Percentiles rank a stretch among this genome's conserved stretches.
Conservation (phyloP, 2,329 filamentous ascomycete species). For the Dryadomyces sulphureus region DNA sequence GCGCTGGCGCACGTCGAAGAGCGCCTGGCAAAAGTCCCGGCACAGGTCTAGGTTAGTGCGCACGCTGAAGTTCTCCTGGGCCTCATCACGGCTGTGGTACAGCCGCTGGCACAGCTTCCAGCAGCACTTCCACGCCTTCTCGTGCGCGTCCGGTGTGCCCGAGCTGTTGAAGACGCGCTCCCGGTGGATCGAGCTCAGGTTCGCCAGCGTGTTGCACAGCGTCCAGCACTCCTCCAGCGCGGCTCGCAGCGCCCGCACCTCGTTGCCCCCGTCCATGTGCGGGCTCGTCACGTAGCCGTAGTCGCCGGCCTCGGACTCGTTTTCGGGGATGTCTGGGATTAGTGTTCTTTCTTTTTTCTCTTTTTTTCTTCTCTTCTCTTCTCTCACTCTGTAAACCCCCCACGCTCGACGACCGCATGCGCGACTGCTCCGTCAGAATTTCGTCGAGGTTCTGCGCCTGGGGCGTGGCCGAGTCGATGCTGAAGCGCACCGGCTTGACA, state of each 20-base stretch:
- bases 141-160: conserved; percentile 61
- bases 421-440: conserved; percentile 40
- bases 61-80: conserved; percentile 50
- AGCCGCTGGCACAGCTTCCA: conserved; percentile 86
- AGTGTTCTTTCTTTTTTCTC: no score
- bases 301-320: conserved; percentile 37
- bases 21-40: conserved; percentile 77
- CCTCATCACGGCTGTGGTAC: conserved; percentile 66
- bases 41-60: conserved; percentile 71
- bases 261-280: conserved; percentile 30
- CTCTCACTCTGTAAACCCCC: conserved; percentile 62
- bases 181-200: conserved; percentile 69
- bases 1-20: conserved; percentile 73
- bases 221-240: conserved; percentile 87
- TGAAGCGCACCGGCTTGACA: conserved; percentile 50
- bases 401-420: conserved; percentile 49
- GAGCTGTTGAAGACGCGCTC: conserved; percentile 64
- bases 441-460: conserved; percentile 72
- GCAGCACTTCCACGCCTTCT: conserved; percentile 84
- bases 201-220: conserved; percentile 79
- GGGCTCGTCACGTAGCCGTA: conserved; percentile 27
- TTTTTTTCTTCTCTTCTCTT: no score
- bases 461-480: conserved; percentile 58
- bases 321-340: conserved; percentile 41
- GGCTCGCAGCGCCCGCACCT: conserved; percentile 53